Base-by-base conservation (phyloP, 139 green algal genomes). In the Volvox reticuliferus region DNA sequence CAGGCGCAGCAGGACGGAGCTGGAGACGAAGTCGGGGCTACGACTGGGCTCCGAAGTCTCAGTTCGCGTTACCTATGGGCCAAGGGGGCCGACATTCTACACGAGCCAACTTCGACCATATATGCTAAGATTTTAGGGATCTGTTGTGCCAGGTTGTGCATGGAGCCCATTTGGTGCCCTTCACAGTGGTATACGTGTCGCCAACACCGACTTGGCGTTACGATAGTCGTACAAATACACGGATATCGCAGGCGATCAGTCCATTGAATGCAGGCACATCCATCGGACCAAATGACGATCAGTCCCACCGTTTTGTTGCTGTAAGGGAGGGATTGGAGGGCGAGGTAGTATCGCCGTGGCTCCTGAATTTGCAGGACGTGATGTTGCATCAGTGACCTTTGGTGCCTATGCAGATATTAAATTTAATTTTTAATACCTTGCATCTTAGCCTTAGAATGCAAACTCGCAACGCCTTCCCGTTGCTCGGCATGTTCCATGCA, bases 1-100 rank as follows among this genome's bases (percentile, higher is more conserved):
- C 63, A 94, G 76, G 2, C 91, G 80, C 89, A 95, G 71, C 61
- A 95, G 79, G 63, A 95, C 92, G 6, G 79, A 67, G n/a, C 55
- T 80, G 44, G 89, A 84, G 12, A 84, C 20, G 78, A 95, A 95
- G 82, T 93, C 90, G 17, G 92, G 92, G 71, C n/a, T 90, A 61
- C 50, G 63, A 69, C 82, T 91, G 67, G 91, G 30, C 20, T 75
- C 87, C 0, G 36, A 83, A 3, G 90, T 95, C 88, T 95, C 92
- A 9, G 92, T 95, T 68, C 20, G 84, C 13, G 36, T 20, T 37
- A 17, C 35, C 63, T 77, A 55, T 55, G 44, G 44, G 44, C 44
- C 44, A 55, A 55, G 44, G 44, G n/a, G 44, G 44, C 44, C 44
- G 44, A 55, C 5, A 55, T 55, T 55, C 44, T 5, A 55, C 44